Evolutionary conservation across 805 yeast genomes (phyloP).

Genomic region (Metschnikowia gelsemii): DNA sequence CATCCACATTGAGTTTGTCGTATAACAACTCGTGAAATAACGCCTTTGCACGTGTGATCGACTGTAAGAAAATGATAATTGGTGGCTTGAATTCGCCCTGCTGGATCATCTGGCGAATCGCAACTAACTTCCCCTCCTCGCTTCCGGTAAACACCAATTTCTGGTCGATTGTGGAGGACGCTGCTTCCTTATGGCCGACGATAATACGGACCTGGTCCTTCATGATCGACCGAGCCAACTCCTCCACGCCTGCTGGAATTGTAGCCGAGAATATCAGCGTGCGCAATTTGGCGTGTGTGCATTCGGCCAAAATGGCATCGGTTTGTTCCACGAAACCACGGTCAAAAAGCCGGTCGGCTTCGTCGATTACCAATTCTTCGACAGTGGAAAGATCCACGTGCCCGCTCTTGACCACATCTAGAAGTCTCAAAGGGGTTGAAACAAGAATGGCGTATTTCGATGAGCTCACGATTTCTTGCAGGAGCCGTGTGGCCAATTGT

Average conservation of each 20-base stretch:
- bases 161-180: conserved; percentile 80
- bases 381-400: conserved; percentile 61
- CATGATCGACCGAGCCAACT: conserved; percentile 83
- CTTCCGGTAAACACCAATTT: conserved; percentile 81
- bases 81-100: conserved; percentile 90
- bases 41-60: conserved; percentile 92
- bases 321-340: conserved; percentile 86
- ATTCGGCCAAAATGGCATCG: conserved; percentile 70
- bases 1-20: conserved; percentile 91
- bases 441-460: conserved; percentile 76
- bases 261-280: conserved; percentile 94
- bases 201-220: conserved; percentile 79
- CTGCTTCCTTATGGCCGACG: conserved; percentile 93
- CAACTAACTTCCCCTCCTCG: conserved; percentile 93
- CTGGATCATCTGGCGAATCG: conserved; percentile 83
- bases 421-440: conserved; percentile 84
- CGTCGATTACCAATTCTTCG: conserved; percentile 84
- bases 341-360: conserved; percentile 92
- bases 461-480: conserved; percentile 55
- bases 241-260: conserved; percentile 89
- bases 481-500: conserved; percentile 65
- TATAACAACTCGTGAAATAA: conserved; percentile 88
- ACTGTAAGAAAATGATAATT: conserved; percentile 85
- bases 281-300: conserved; percentile 51
- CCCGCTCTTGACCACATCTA: conserved; percentile 68